Base-by-base conservation (phyloP, 2,329 filamentous ascomycete species). In the Neonectria neomacrospora region DNA sequence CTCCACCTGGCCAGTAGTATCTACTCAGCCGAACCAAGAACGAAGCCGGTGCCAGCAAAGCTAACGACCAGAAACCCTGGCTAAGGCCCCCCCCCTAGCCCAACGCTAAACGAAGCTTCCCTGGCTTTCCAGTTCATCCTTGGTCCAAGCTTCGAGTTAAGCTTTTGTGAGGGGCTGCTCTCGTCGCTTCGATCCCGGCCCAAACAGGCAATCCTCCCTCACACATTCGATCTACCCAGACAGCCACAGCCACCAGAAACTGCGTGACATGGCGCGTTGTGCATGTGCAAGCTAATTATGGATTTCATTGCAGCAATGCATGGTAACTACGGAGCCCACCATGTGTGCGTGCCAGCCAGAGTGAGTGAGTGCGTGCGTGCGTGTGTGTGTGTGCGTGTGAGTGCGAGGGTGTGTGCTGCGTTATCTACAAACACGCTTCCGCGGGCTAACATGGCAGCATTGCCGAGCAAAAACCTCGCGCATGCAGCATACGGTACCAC, bases 41-140 rank as follows among this genome's bases (percentile, higher is more conserved):
- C 18, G 14, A 8, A 32, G 37, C 42, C 23, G 54, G 54, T 30
- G 54, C 34, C 16, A 37, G 7, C 37, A 9, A 18, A 9, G 12
- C 37, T 41, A 41, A 41, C 37, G 37, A 41, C 37, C 22, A 58
- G 39, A 23, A 12, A 39, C 7, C 10, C 14, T 45, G 48, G 42
- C 44, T 51, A 54, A 42, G 47, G 9, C 37, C 23, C 23, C 3
- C 23, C 23, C 51, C 34, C 61, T 44, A 4, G 34, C 9, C 44
- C 39, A 58, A 51, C 61, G 51, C 61, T 65, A 65, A 34, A 30
- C 48, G 54, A 66, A 63, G 50, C 56, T 55, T 41, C 3, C 11
- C 9, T 3, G 30, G 30, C 9, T 32, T 48, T 51, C 44, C 45
- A 26, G 39, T 20, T 54, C 14, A 41, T 18, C 39, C 42, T 60